These are phyloP conservation scores for Pythium apleroticum DNA, from an alignment of 352 stramenopile species.

Conservation along the genomic window DNA sequence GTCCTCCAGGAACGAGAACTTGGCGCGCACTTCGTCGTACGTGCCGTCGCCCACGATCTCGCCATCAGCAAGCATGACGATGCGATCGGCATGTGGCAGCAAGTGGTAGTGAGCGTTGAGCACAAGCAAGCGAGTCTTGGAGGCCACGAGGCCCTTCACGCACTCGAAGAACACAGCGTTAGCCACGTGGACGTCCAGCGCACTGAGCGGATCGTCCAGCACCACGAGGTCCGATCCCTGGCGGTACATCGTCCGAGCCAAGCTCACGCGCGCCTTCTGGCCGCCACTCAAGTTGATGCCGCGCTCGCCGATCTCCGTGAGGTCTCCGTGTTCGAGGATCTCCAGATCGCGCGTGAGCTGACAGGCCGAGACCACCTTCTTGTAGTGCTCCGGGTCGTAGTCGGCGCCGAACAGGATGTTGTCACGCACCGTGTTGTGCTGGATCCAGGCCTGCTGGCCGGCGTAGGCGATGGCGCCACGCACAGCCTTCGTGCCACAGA, in stretches of 20 bases:
- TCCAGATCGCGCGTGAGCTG: slow-evolving; percentile 59
- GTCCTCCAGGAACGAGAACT: slow-evolving; percentile 63
- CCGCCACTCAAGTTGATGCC: slow-evolving; percentile 40
- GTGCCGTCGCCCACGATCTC: slow-evolving; percentile 40
- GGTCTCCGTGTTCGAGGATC: slow-evolving; percentile 64
- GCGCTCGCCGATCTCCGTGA: slow-evolving; percentile 60
- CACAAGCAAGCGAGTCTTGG: slow-evolving; percentile 55
- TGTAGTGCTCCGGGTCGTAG: slow-evolving; percentile 30
- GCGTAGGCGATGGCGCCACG: slow-evolving; percentile 28
- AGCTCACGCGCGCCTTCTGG: slow-evolving; percentile 32
- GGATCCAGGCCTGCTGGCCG: slow-evolving; percentile 37
- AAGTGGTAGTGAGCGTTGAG: slow-evolving; percentile 65
- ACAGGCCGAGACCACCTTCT: slow-evolving; percentile 45
- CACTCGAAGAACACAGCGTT: slow-evolving; percentile 34
- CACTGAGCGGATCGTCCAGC: slow-evolving; percentile 39
- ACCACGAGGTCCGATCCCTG: slow-evolving; percentile 32
- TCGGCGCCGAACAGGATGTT: slow-evolving; percentile 34
- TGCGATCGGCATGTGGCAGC: slow-evolving; percentile 16
- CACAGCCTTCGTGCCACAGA: slow-evolving; percentile 14
- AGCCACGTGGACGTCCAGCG: slow-evolving; percentile 35
- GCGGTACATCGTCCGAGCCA: slow-evolving; percentile 33
- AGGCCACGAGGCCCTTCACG: slow-evolving; percentile 32
- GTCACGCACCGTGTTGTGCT: slow-evolving; percentile 30
- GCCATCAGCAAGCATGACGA: slow-evolving; percentile 48
- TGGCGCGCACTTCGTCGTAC: slow-evolving; percentile 13